Percentiles rank a stretch among this genome's conserved stretches.
These are phyloP conservation scores for Chaetoscypha palmicola DNA, from an alignment of 2,329 filamentous ascomycete species.

Conservation along the genomic window DNA sequence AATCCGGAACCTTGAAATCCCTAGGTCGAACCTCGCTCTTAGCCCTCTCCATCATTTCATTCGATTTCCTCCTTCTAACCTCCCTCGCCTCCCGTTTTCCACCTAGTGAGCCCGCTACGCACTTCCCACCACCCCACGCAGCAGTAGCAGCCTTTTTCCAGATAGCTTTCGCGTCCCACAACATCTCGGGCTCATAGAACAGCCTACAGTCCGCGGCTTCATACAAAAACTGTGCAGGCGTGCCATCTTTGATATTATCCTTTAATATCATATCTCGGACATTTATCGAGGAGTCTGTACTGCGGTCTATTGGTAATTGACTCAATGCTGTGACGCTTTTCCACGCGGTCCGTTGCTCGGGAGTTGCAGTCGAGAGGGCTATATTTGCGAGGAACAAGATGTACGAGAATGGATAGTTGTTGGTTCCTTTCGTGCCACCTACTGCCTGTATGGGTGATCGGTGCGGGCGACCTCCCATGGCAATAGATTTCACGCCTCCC, in stretches of 20 bases:
- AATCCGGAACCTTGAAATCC: not conserved
- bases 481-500: constrained; percentile 47
- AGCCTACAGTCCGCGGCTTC: constrained; percentile 54
- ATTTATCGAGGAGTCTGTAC: constrained; percentile 35
- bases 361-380: constrained; percentile 11
- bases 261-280: constrained; percentile 33
- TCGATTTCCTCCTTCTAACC: constrained; percentile 12
- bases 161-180: constrained; percentile 40
- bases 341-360: constrained; percentile 12
- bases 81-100: constrained; percentile 8
- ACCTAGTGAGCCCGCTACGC: constrained; percentile 24
- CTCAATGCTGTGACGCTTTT: constrained; percentile 8
- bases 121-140: constrained; percentile 35
- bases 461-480: constrained; percentile 51
- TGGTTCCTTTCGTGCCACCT: constrained; percentile 54
- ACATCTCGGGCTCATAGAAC: constrained; percentile 49
- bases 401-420: constrained; percentile 25
- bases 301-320: constrained; percentile 15
- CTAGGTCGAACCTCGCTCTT: constrained; percentile 7
- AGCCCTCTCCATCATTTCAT: constrained; percentile 12
- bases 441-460: constrained; percentile 51
- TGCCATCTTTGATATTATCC: constrained; percentile 29
- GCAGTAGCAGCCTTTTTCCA: constrained; percentile 41
- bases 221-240: constrained; percentile 53
- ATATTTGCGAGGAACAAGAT: constrained; percentile 12